Evolutionary conservation across 345 rosid species (phyloP).

Genomic region (Rhizophora mangle): DNA sequence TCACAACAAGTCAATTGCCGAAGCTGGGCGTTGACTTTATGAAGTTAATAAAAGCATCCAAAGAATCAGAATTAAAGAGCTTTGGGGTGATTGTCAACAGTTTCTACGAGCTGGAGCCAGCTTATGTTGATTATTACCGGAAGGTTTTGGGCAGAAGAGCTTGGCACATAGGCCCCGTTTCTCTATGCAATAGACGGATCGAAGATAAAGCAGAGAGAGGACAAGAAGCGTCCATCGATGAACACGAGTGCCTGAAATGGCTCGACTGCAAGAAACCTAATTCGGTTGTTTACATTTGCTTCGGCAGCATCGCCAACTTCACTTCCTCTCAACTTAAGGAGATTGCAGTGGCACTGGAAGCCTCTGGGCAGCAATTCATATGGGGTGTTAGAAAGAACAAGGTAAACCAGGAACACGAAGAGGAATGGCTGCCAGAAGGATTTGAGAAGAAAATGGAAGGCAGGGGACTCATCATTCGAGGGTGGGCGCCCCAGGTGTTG

Average conservation of each 20-base stretch:
- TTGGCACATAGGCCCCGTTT: constrained; percentile 32
- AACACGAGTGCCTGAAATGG: constrained; percentile 45
- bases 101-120: constrained; percentile 40
- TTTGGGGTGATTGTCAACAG: constrained; percentile 39
- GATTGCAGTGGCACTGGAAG: constrained; percentile 49
- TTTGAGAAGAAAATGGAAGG: constrained; percentile 3
- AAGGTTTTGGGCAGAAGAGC: constrained; percentile 18
- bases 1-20: constrained; percentile 22
- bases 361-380: constrained; percentile 47
- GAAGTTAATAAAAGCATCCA: neutral
- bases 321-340: constrained; percentile 32
- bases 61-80: constrained; percentile 23
- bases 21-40: neutral
- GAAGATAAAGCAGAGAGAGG: constrained; percentile 48
- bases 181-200: constrained; percentile 27
- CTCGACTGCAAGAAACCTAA: constrained; percentile 45
- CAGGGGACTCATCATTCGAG: neutral
- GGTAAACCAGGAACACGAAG: constrained; percentile 27
- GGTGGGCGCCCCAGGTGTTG: constrained; percentile 10
- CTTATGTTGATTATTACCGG: constrained; percentile 27
- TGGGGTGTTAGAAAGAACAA: constrained; percentile 45
- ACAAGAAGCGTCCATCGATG: constrained; percentile 24
- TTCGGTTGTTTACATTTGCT: constrained; percentile 55
- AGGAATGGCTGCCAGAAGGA: constrained; percentile 7
- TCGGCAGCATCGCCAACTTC: constrained; percentile 40